These are phyloP conservation scores for Inga oerstediana DNA, from an alignment of 306 rosid species.

Conservation along the genomic window DNA sequence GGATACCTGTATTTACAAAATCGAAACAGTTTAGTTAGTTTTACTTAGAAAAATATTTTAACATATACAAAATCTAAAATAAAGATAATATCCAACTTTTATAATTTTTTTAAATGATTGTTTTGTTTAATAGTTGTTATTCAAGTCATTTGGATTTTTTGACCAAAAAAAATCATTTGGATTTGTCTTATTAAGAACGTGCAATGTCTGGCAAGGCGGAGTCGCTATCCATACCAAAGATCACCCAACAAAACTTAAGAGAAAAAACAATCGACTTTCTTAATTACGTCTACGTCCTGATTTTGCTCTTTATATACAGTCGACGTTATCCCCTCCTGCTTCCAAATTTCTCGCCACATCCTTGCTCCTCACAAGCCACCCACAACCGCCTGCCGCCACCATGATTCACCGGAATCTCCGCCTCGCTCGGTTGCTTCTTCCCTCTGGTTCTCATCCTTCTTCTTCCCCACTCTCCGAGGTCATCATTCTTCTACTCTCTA, in stretches of 20 bases:
- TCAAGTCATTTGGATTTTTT: too few species aligned
- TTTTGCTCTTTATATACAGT: not conserved
- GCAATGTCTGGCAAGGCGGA: not conserved
- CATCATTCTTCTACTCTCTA: not conserved
- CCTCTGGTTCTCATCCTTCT: not conserved
- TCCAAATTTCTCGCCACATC: not conserved
- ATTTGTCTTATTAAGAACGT: not conserved
- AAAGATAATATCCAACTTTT: too few species aligned
- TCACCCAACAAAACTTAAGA: not conserved
- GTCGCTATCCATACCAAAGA: not conserved
- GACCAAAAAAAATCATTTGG: too few species aligned
- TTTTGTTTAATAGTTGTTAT: too few species aligned
- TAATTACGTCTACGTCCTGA: not conserved
- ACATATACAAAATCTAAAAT: too few species aligned
- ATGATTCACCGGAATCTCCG: constrained; percentile 13
- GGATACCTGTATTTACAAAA: too few species aligned
- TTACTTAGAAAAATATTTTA: too few species aligned
- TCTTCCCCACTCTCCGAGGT: not conserved
- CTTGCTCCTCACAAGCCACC: not conserved
- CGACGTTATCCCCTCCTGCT: not conserved
- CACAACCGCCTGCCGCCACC: not conserved
- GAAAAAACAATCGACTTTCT: not conserved
- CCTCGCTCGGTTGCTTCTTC: constrained; percentile 7
- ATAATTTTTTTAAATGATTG: too few species aligned
- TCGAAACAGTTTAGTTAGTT: too few species aligned